phyloP scores from a whole-genome alignment of 352 stramenopile genomes.

The Phytopythium vexans region DNA sequence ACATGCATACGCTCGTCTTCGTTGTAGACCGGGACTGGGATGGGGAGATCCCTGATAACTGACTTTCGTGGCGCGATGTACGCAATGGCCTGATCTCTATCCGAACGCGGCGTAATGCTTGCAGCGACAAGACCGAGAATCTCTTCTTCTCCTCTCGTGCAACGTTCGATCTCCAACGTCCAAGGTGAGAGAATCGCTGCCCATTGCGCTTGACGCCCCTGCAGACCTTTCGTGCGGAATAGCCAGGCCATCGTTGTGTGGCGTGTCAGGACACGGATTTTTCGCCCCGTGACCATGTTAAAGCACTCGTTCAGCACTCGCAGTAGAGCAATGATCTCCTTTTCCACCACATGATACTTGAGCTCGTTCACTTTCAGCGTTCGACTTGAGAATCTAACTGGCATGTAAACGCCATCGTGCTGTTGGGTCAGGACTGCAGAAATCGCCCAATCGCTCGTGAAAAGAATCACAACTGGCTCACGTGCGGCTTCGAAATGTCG shows the following conservation, averaged over 20 bases:
- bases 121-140: too few relatives aligned
- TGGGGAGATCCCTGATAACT: neutral
- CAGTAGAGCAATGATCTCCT: conserved; percentile 5
- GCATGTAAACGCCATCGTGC: neutral
- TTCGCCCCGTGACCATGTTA: too few relatives aligned
- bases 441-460: conserved; percentile 9
- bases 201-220: too few relatives aligned
- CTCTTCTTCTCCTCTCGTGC: too few relatives aligned
- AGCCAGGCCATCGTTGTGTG: too few relatives aligned
- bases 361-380: conserved; percentile 13
- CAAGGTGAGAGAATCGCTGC: too few relatives aligned
- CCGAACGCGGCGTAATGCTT: conserved; percentile 2
- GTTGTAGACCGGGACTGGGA: neutral
- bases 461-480: conserved; percentile 6
- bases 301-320: conserved; percentile 3
- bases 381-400: conserved; percentile 8
- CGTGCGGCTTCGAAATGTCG: conserved; percentile 9
- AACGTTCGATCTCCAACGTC: too few relatives aligned
- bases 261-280: too few relatives aligned
- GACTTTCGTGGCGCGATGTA: neutral
- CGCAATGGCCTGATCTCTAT: neutral
- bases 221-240: too few relatives aligned
- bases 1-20: conserved; percentile 1
- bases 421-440: neutral
- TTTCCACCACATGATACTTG: conserved; percentile 11